These are phyloP conservation scores for Favolaschia claudopus DNA, from an alignment of 768 basidiomycete genomes.

Conservation along the genomic window DNA sequence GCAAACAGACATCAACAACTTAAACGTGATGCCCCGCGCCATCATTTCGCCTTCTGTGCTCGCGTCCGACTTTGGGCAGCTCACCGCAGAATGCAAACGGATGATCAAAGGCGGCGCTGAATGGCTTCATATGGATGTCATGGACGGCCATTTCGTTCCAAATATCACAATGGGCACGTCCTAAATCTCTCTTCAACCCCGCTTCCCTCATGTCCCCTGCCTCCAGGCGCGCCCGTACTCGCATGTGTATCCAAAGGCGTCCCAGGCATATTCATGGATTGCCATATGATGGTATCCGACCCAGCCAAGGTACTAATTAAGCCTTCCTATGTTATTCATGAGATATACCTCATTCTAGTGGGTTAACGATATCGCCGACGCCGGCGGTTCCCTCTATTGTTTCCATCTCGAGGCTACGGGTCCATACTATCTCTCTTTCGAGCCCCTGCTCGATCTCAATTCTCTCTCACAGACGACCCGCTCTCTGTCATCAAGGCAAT, in stretches of 20 bases:
- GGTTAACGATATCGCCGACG: constrained; percentile 95
- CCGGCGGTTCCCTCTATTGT: constrained; percentile 93
- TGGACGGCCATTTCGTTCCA: constrained; percentile 99
- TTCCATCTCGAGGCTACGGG: constrained; percentile 96
- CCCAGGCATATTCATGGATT: constrained; percentile 99
- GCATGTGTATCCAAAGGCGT: constrained; percentile 85
- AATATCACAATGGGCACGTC: constrained; percentile 95
- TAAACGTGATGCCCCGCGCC: constrained; percentile 72
- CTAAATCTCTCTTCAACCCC: not conserved
- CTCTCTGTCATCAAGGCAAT: constrained; percentile 81
- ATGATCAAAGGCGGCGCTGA: constrained; percentile 97
- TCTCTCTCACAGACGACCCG: constrained; percentile 60
- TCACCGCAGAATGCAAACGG: constrained; percentile 93
- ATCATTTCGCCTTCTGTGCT: constrained; percentile 98
- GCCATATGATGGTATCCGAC: constrained; percentile 99
- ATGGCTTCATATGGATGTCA: constrained; percentile 86
- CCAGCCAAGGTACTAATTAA: constrained; percentile 75
- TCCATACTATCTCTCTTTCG: constrained; percentile 45
- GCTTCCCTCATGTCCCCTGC: constrained; percentile 9
- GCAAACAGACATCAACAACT: not conserved
- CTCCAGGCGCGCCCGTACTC: constrained; percentile 84
- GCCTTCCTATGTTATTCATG: not conserved
- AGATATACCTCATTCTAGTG: constrained; percentile 60
- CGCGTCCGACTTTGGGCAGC: constrained; percentile 95
- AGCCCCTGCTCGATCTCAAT: not conserved